phyloP scores from a whole-genome alignment of 1,139 yeast species.

The Yamadazyma kanchanaburiensis region DNA sequence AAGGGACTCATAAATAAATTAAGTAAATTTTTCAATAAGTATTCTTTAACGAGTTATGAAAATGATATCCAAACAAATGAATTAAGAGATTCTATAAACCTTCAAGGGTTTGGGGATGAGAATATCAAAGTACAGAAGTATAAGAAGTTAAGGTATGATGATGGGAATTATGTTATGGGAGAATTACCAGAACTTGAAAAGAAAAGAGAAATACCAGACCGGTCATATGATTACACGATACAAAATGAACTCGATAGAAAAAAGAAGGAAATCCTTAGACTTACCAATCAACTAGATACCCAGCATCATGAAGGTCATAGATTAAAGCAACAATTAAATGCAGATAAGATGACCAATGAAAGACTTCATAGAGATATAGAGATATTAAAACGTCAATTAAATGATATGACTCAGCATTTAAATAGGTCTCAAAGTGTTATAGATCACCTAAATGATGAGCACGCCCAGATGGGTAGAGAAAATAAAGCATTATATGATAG shows the following conservation, averaged over 20 bases:
- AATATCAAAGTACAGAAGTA: background rate
- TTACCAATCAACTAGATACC: too few species aligned
- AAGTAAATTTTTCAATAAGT: conserved; percentile 10
- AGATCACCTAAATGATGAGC: too few species aligned
- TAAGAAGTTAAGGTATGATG: conserved; percentile 7
- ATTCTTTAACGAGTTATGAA: conserved; percentile 11
- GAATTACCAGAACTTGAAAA: conserved; percentile 3
- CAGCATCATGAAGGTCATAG: too few species aligned
- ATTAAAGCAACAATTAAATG: background rate
- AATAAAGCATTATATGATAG: too few species aligned
- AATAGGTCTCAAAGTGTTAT: too few species aligned
- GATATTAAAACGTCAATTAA: too few species aligned
- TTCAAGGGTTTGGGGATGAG: conserved; percentile 2
- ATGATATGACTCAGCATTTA: too few species aligned
- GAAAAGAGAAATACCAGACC: background rate
- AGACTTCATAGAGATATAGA: too few species aligned
- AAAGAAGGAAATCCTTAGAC: too few species aligned
- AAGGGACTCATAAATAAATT: conserved; percentile 10
- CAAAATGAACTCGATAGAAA: too few species aligned
- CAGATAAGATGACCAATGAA: background rate
- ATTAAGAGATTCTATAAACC: conserved; percentile 4
- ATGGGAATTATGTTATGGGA: conserved; percentile 5
- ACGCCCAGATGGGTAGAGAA: too few species aligned
- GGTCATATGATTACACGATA: background rate
- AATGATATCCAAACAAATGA: conserved; percentile 7